These are phyloP conservation scores for Polyporus arcularius DNA, from an alignment of 768 basidiomycete species.

Conservation along the genomic window DNA sequence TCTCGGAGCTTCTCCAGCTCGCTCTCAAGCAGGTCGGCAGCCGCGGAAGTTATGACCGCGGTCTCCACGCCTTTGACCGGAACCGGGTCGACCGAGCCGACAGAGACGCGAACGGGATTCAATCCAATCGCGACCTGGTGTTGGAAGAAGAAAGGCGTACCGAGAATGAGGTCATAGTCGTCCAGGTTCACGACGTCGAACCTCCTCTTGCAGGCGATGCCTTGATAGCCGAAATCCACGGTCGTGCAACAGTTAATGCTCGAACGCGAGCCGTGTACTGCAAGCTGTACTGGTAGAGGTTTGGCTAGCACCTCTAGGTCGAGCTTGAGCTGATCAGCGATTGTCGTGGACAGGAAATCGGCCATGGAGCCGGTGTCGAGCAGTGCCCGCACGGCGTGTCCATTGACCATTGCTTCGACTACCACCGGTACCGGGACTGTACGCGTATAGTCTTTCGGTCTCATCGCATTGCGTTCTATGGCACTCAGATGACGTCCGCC, in stretches of 20 bases:
- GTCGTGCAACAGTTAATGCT: slow-evolving; percentile 25
- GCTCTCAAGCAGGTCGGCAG: slow-evolving; percentile 7
- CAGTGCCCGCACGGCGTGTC: slow-evolving; percentile 17
- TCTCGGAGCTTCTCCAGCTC: slow-evolving; percentile 15
- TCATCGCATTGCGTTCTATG: slow-evolving; percentile 13
- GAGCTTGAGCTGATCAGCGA: slow-evolving; percentile 30
- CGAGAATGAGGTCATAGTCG: slow-evolving; percentile 31
- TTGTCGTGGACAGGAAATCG: slow-evolving; percentile 33
- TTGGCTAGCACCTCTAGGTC: slow-evolving; percentile 17
- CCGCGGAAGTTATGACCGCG: slow-evolving; percentile 1
- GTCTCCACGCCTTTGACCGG: slow-evolving; percentile 10
- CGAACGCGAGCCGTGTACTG: slow-evolving; percentile 31
- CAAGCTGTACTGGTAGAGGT: slow-evolving; percentile 32
- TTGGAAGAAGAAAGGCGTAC: slow-evolving; percentile 30
- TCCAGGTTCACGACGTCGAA: slow-evolving; percentile 16
- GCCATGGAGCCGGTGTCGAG: slow-evolving; percentile 31
- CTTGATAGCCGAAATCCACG: slow-evolving; percentile 6
- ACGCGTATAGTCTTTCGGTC: background rate
- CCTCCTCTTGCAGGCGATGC: background rate
- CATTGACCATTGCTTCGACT: slow-evolving; percentile 20
- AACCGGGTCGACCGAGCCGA: background rate
- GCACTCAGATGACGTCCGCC: background rate
- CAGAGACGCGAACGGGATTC: slow-evolving; percentile 8
- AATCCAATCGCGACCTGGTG: slow-evolving; percentile 15
- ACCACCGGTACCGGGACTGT: slow-evolving; percentile 19